phyloP scores from a whole-genome alignment of 176 grass and related monocot genomes.

The Poa annua region DNA sequence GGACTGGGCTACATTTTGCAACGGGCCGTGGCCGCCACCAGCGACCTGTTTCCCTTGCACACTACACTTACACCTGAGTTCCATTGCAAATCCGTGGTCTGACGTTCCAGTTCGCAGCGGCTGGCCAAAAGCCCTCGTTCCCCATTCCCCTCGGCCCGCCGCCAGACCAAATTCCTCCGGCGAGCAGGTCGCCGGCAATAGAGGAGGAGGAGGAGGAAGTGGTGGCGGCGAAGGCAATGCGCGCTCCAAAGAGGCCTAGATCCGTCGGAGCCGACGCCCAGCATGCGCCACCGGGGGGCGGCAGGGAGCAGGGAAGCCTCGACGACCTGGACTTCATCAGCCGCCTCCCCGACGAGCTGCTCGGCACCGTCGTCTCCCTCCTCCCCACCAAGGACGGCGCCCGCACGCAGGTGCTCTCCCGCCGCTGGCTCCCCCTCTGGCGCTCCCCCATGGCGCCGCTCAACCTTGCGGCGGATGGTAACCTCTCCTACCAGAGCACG shows the following conservation, averaged over 20 bases:
- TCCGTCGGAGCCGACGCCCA: neutral
- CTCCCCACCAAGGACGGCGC: conserved; percentile 5
- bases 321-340: neutral
- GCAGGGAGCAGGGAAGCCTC: neutral
- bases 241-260: neutral
- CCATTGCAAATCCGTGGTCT: too few species aligned
- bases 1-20: too few species aligned
- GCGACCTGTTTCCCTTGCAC: too few species aligned
- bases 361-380: neutral
- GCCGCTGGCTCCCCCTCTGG: neutral
- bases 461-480: neutral
- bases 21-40: too few species aligned
- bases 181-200: neutral
- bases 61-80: too few species aligned
- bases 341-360: neutral
- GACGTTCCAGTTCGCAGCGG: neutral
- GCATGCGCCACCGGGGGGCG: neutral
- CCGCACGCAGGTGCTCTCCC: neutral
- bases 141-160: neutral
- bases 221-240: neutral
- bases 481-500: neutral
- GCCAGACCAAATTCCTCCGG: neutral
- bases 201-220: neutral
- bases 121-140: neutral
- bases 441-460: neutral